phyloP scores from a whole-genome alignment of 441 rosid genomes.

The Gossypium schwendimanii region DNA sequence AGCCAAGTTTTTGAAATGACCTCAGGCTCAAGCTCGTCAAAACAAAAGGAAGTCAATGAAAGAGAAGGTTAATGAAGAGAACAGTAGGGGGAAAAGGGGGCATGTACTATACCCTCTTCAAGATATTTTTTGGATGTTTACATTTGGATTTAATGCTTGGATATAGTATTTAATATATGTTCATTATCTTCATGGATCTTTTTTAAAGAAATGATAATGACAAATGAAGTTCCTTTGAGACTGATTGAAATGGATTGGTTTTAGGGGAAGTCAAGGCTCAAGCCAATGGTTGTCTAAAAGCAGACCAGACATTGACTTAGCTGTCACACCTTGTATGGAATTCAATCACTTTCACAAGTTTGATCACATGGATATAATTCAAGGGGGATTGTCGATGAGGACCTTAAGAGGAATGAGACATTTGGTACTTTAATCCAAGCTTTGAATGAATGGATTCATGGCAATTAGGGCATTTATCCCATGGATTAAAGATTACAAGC shows the following conservation, averaged over 20 bases:
- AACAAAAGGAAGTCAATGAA: slow-evolving; percentile 58
- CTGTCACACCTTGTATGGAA: slow-evolving; percentile 20
- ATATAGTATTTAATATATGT: slow-evolving; percentile 47
- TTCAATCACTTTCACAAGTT: slow-evolving; percentile 18
- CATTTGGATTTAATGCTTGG: slow-evolving; percentile 24
- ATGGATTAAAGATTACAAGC: too few species aligned
- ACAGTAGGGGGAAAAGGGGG: slow-evolving; percentile 19
- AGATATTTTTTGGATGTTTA: slow-evolving; percentile 29
- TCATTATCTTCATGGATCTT: slow-evolving; percentile 31
- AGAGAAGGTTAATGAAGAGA: slow-evolving; percentile 36
- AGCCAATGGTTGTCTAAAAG: neutral
- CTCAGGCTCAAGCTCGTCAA: slow-evolving; percentile 72
- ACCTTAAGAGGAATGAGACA: neutral
- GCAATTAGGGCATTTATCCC: slow-evolving; percentile 8
- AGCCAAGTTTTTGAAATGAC: slow-evolving; percentile 80
- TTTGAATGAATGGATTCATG: neutral
- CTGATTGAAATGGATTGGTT: neutral
- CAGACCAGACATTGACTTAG: neutral
- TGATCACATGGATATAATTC: neutral
- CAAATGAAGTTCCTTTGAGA: slow-evolving; percentile 18
- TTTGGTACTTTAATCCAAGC: neutral
- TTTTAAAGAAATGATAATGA: slow-evolving; percentile 26
- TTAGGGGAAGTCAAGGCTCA: too few species aligned
- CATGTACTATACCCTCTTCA: slow-evolving; percentile 22
- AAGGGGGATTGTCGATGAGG: neutral